These are phyloP conservation scores for Mycena belliarum DNA, from an alignment of 768 basidiomycete species.

Conservation along the genomic window DNA sequence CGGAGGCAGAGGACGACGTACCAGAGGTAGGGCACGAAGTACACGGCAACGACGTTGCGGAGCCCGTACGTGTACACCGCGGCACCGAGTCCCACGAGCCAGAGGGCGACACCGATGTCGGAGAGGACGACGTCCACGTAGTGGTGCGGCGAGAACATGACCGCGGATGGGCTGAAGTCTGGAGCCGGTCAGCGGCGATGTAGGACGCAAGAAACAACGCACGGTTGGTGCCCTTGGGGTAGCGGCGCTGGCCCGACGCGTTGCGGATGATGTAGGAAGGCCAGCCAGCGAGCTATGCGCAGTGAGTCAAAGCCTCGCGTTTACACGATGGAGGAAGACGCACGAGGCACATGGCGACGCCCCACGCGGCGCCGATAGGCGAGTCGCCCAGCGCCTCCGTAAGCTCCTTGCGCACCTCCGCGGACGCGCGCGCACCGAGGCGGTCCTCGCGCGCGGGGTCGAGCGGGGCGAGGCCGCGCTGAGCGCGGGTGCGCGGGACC, in stretches of 20 bases:
- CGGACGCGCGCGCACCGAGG: constrained; percentile 63
- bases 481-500: constrained; percentile 83
- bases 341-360: constrained; percentile 52
- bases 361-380: constrained; percentile 67
- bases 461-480: constrained; percentile 62
- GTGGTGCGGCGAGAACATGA: constrained; percentile 88
- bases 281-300: constrained; percentile 57
- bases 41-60: constrained; percentile 72
- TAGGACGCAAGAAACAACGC: constrained; percentile 39
- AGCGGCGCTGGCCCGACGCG: constrained; percentile 64
- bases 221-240: constrained; percentile 65
- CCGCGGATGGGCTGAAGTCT: constrained; percentile 78
- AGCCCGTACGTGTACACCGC: constrained; percentile 66
- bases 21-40: constrained; percentile 90
- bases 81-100: constrained; percentile 57
- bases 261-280: constrained; percentile 65
- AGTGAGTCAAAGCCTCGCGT: background rate
- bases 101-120: constrained; percentile 77
- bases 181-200: constrained; percentile 9
- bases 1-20: constrained; percentile 21
- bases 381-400: constrained; percentile 91
- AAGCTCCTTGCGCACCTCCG: constrained; percentile 70
- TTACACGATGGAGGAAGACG: too few species aligned
- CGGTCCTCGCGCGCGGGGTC: constrained; percentile 66
- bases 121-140: constrained; percentile 74